Evolutionary conservation across 257 asterid genomes (phyloP).

Genomic region (Gentiana straminea): DNA sequence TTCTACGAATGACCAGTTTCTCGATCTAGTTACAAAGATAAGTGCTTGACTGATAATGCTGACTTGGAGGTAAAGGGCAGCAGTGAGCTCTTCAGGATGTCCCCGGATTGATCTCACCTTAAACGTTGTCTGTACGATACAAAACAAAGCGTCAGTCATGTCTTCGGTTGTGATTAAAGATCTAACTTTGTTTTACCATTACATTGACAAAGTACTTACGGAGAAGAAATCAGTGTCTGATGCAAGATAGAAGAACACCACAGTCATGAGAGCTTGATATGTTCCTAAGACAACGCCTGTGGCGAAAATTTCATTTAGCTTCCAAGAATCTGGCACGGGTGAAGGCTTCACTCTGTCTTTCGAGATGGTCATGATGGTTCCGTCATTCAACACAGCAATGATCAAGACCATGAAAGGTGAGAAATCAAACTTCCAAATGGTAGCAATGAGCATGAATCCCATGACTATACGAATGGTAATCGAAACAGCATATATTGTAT

Average conservation of each 20-base stretch:
- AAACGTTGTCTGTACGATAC: constrained; percentile 26
- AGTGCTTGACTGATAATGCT: constrained; percentile 90
- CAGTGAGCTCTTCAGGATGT: constrained; percentile 40
- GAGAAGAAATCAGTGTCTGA: constrained; percentile 58
- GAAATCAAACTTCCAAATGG: constrained; percentile 85
- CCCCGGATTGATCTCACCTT: constrained; percentile 40
- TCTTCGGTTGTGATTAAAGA: no score
- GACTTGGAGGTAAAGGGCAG: constrained; percentile 93
- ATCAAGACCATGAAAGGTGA: constrained; percentile 88
- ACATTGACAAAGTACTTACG: constrained; percentile 18
- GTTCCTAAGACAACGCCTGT: constrained; percentile 83
- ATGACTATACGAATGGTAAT: constrained; percentile 79
- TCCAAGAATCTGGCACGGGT: constrained; percentile 91
- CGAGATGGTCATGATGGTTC: constrained; percentile 94
- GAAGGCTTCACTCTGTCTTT: constrained; percentile 84
- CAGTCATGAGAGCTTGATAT: constrained; percentile 71
- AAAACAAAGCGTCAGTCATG: neutral
- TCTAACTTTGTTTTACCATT: no score
- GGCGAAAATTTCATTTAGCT: constrained; percentile 82
- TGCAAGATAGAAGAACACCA: constrained; percentile 69
- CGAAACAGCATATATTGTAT: constrained; percentile 83
- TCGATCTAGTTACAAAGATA: constrained; percentile 77
- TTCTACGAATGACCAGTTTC: constrained; percentile 79
- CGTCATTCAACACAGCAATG: constrained; percentile 82
- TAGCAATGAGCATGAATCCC: constrained; percentile 87